A percentile compares a stretch with the other conserved stretches of the same genome.
These are phyloP conservation scores for Wallemia hederae DNA, from an alignment of 1,284 basidiomycete genomes.

Conservation along the genomic window DNA sequence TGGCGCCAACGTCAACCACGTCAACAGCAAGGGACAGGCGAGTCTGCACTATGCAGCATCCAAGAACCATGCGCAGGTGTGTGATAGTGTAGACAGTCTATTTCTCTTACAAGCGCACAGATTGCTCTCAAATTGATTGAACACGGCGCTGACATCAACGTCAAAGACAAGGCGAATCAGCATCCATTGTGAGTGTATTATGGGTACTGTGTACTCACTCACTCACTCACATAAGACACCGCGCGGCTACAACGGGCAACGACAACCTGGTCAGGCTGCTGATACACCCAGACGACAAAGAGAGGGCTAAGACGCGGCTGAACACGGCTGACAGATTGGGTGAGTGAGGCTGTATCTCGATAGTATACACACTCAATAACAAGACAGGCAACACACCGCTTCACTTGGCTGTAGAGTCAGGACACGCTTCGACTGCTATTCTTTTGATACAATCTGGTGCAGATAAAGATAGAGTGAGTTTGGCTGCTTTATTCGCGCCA, in stretches of 20 bases:
- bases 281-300: constrained; percentile 42
- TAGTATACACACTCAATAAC: constrained; percentile 5
- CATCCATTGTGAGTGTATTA: constrained; percentile 36
- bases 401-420: constrained; percentile 86
- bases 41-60: constrained; percentile 10
- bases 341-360: constrained; percentile 15
- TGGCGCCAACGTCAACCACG: constrained; percentile 43
- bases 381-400: constrained; percentile 58
- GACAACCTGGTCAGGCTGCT: constrained; percentile 62
- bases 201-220: neutral
- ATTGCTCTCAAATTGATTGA: neutral
- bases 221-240: constrained; percentile 6
- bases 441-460: constrained; percentile 72
- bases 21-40: neutral
- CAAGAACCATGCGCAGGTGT: constrained; percentile 1
- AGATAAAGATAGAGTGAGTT: constrained; percentile 49
- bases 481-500: constrained; percentile 3
- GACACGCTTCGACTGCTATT: constrained; percentile 63
- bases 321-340: constrained; percentile 63
- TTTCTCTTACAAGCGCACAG: neutral
- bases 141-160: constrained; percentile 38
- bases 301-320: constrained; percentile 43
- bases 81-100: constrained; percentile 8
- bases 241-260: constrained; percentile 41
- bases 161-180: constrained; percentile 67